Base-by-base conservation (phyloP, 2,329 filamentous ascomycete species). In the Penicillium sclerotigenum region DNA sequence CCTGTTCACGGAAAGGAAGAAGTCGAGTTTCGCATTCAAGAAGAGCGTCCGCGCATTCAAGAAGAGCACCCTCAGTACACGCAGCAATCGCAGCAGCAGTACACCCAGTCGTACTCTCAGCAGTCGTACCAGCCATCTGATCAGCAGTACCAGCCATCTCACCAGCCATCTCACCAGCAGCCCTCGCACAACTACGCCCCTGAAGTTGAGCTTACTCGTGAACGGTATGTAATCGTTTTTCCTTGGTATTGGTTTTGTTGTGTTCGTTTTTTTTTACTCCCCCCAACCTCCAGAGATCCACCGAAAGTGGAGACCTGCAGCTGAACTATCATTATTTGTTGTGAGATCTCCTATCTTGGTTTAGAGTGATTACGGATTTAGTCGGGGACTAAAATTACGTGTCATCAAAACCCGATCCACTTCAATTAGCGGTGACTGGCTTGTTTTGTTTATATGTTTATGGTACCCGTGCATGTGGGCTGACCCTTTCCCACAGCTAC, bases 21-120 rank as follows among this genome's bases (percentile, higher is more conserved):
- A 83, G 85, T 95, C 81, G 88, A 89, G 77, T 86, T 90, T 80
- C 85, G 90, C 81, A 86, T 92, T 78, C 84, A 69, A 57, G 62
- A 61, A 47, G 60, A 66, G 38, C 56, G 55, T 62, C 73, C 76
- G 79, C 72, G 76, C 74, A 38, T 42, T 46, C 50, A 45, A 4
- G 53, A 59, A 52, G 52, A 43, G 18, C 52, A 42, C 33, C 53
- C 40, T 33, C 58, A 56, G 36, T 47, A 50, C 43, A 42, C 52
- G 43, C 47, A 51, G 24, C 53, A 52, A 42, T 47, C 49, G 46
- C 59, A 52, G 53, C 42, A 28, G 26, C 33, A 47, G 40, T 45
- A 34, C 31, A 11, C 28, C 11, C 26, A 50, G 38, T 40, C 46
- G 18, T 42, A 50, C 42, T 48, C 49, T 37, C 60, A 49, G 46